A percentile compares a stretch with the other conserved stretches of the same genome.
phyloP scores from a whole-genome alignment of 2,329 filamentous ascomycete species.

The Talaromyces sp. region DNA sequence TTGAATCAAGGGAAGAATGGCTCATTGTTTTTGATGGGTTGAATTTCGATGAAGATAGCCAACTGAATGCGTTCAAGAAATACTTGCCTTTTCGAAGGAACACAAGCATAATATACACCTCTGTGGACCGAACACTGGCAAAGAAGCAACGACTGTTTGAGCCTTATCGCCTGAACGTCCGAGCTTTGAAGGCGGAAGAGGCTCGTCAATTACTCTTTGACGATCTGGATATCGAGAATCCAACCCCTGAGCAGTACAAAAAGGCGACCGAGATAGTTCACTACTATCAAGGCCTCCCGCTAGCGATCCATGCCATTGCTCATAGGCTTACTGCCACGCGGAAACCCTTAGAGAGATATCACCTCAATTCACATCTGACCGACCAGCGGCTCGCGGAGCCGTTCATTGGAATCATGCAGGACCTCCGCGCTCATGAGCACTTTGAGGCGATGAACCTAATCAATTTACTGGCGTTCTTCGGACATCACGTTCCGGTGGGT shows the following conservation, averaged over 20 bases:
- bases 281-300: slow-evolving; percentile 62
- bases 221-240: slow-evolving; percentile 60
- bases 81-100: slow-evolving; percentile 65
- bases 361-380: slow-evolving; percentile 55
- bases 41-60: slow-evolving; percentile 58
- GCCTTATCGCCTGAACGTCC: slow-evolving; percentile 58
- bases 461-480: slow-evolving; percentile 64
- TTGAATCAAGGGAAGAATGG: slow-evolving; percentile 63
- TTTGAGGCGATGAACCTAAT: slow-evolving; percentile 63
- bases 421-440: slow-evolving; percentile 42
- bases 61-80: slow-evolving; percentile 50
- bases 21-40: slow-evolving; percentile 67
- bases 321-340: slow-evolving; percentile 60
- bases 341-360: slow-evolving; percentile 62
- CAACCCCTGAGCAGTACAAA: slow-evolving; percentile 55
- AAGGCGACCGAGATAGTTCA: slow-evolving; percentile 63
- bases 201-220: slow-evolving; percentile 62
- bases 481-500: slow-evolving; percentile 64
- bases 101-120: slow-evolving; percentile 68
- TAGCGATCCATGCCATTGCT: slow-evolving; percentile 67
- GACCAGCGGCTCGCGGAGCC: slow-evolving; percentile 56
- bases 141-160: slow-evolving; percentile 60
- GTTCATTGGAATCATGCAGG: slow-evolving; percentile 49
- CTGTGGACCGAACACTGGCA: slow-evolving; percentile 58
- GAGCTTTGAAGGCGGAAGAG: slow-evolving; percentile 55